These are phyloP conservation scores for Hypoxylon sp. DNA, from an alignment of 2,329 filamentous ascomycete species.

Conservation along the genomic window DNA sequence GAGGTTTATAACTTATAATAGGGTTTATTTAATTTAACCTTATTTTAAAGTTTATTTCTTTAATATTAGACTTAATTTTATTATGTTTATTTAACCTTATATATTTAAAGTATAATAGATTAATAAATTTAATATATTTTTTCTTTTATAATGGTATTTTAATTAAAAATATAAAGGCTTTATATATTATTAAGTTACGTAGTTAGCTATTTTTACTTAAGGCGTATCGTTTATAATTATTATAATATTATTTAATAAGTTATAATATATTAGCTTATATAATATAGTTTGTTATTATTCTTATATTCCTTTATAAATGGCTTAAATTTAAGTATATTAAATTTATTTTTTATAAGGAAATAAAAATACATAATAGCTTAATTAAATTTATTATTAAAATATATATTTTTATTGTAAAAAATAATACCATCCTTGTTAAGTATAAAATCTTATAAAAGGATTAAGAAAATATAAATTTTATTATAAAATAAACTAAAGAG, in stretches of 20 bases:
- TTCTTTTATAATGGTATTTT: conserved; percentile 10
- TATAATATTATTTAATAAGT: conserved; percentile 12
- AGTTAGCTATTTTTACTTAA: not conserved
- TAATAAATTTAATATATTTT: conserved; percentile 13
- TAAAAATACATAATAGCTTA: not conserved
- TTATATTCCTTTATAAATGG: conserved; percentile 1
- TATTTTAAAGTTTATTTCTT: conserved; percentile 8
- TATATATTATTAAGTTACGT: not conserved
- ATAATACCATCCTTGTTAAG: not conserved
- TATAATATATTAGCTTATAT: conserved; percentile 12
- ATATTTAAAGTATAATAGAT: conserved; percentile 7
- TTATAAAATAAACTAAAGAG: not conserved
- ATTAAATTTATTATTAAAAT: not conserved
- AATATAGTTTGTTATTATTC: not conserved
- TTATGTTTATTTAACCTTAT: not conserved
- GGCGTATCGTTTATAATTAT: not conserved
- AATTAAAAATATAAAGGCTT: not conserved
- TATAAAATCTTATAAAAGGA: not conserved
- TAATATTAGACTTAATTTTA: conserved; percentile 11
- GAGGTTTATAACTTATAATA: conserved; percentile 4
- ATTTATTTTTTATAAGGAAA: not conserved
- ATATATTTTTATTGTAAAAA: conserved; percentile 4
- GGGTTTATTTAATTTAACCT: not conserved
- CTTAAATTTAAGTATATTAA: conserved; percentile 5
- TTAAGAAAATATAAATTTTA: not conserved